Evolutionary conservation across 108 stramenopile genomes (phyloP).

Genomic region (Craspedostauros australis): DNA sequence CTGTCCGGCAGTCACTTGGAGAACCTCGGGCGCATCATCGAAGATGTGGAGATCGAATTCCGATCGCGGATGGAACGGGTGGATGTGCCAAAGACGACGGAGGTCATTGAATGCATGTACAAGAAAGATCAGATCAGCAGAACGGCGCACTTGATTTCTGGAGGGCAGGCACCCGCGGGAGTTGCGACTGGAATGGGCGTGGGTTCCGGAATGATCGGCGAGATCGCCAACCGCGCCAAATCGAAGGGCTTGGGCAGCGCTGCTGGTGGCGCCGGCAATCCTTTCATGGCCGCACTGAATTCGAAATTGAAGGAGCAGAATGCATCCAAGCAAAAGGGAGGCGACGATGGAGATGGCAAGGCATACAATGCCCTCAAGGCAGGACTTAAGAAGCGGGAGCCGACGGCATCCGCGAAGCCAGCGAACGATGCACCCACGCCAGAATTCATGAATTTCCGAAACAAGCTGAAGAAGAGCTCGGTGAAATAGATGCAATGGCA

Average conservation of each 20-base stretch:
- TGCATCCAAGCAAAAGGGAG: no score
- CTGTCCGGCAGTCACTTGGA: constrained; percentile 57
- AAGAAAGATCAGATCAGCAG: constrained; percentile 18
- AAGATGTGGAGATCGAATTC: constrained; percentile 90
- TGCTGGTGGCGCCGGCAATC: no score
- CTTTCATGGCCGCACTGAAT: constrained; percentile 15
- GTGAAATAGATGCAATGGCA: no score
- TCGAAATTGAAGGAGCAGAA: not conserved
- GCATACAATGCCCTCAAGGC: constrained; percentile 1
- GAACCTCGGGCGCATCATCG: constrained; percentile 91
- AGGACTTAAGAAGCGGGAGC: not conserved
- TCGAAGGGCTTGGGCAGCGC: constrained; percentile 11
- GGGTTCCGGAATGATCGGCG: constrained; percentile 19
- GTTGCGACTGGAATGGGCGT: constrained; percentile 5
- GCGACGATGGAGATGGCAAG: not conserved
- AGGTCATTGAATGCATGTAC: constrained; percentile 73
- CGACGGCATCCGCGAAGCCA: not conserved
- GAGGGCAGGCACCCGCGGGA: not conserved
- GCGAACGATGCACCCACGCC: constrained; percentile 10
- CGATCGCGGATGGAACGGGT: constrained; percentile 72
- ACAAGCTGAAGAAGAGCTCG: constrained; percentile 27
- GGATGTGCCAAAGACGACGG: constrained; percentile 83
- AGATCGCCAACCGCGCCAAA: constrained; percentile 21
- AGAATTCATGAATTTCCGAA: constrained; percentile 26
- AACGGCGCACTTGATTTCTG: constrained; percentile 14